These are phyloP conservation scores for Colletotrichum kahawae DNA, from an alignment of 2,329 filamentous ascomycete genomes.

Conservation along the genomic window DNA sequence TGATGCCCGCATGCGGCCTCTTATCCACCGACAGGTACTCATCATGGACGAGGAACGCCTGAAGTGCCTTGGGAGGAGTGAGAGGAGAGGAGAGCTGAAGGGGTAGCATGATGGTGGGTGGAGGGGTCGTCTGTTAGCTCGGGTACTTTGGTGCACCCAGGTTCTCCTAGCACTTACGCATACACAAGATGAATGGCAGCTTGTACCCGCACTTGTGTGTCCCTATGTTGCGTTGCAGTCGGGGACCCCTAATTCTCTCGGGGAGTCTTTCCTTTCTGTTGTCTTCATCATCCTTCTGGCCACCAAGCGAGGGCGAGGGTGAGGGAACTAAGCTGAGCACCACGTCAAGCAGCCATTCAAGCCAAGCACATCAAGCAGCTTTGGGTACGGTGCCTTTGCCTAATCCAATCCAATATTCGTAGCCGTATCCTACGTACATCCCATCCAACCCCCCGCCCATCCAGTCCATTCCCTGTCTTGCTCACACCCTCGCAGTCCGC, in stretches of 20 bases:
- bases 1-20: not conserved
- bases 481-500: not conserved
- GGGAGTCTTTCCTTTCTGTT: not conserved
- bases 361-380: not conserved
- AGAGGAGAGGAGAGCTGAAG: not conserved
- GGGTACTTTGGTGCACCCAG: not conserved
- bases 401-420: not conserved
- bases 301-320: not conserved
- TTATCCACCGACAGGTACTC: not conserved
- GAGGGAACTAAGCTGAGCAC: not conserved
- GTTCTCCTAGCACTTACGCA: not conserved
- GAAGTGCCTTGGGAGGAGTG: not conserved
- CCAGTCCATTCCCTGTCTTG: slow-evolving; percentile 6
- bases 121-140: not conserved
- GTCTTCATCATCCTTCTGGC: not conserved
- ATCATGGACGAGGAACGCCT: not conserved
- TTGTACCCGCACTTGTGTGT: not conserved
- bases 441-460: not conserved
- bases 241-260: not conserved
- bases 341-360: not conserved
- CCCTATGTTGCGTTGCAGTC: not conserved
- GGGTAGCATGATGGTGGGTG: not conserved
- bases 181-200: not conserved
- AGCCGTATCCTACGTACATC: not conserved
- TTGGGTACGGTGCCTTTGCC: not conserved